Evolutionary conservation across 192 early-diverging fungal species (phyloP).

Genomic region (Coemansia biformis): DNA sequence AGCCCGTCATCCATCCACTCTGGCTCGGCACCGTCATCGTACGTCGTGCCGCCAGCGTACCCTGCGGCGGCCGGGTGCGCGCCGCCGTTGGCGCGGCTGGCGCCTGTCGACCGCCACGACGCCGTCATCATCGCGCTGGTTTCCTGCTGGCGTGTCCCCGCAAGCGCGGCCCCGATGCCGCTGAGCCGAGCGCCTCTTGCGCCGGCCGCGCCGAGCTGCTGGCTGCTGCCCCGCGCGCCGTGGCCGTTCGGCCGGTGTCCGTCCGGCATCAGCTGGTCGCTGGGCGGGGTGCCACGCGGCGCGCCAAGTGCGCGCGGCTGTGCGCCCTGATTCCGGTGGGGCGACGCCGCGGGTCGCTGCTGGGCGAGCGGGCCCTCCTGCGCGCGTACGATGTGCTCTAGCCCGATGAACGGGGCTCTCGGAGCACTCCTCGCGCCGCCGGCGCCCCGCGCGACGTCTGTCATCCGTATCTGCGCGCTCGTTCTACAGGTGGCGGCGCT

Average conservation of each 20-base stretch:
- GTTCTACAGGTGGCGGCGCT: slow-evolving; percentile 28
- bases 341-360: slow-evolving; percentile 23
- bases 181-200: not conserved
- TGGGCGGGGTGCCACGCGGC: not conserved
- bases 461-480: slow-evolving; percentile 29
- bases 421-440: slow-evolving; percentile 2
- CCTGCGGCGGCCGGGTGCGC: no score
- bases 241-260: not conserved
- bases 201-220: not conserved
- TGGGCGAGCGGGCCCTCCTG: slow-evolving; percentile 14
- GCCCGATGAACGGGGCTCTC: slow-evolving; percentile 16
- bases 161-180: no score
- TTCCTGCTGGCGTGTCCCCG: no score
- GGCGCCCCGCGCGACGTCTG: slow-evolving; percentile 8
- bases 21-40: slow-evolving; percentile 24
- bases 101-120: slow-evolving; percentile 33
- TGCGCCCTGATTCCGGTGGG: slow-evolving; percentile 6
- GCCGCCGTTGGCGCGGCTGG: not conserved
- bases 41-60: not conserved
- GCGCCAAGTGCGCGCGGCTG: slow-evolving; percentile 9
- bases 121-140: slow-evolving; percentile 5
- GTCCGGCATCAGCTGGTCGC: not conserved
- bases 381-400: slow-evolving; percentile 18
- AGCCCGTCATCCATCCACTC: slow-evolving; percentile 49
- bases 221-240: not conserved